These are phyloP conservation scores for Vitis riparia DNA, from an alignment of 164 flowering plant genomes.

Conservation along the genomic window DNA sequence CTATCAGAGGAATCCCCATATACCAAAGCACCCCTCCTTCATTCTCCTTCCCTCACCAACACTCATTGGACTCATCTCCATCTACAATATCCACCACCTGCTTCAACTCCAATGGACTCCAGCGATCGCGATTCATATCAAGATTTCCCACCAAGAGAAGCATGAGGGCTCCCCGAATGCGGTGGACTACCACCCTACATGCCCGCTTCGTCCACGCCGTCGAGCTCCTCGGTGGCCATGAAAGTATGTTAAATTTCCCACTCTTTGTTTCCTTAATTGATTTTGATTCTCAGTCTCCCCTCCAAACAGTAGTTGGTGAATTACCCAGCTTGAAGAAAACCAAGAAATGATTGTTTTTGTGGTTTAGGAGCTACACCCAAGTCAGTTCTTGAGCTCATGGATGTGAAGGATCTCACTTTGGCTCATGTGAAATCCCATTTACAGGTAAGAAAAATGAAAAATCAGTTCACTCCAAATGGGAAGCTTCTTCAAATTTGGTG, in stretches of 20 bases:
- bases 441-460: constrained; percentile 54
- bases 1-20: constrained; percentile 89
- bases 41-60: constrained; percentile 38
- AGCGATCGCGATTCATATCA: constrained; percentile 70
- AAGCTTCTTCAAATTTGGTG: neutral
- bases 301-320: neutral
- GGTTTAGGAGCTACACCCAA: constrained; percentile 90
- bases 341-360: neutral
- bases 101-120: constrained; percentile 20
- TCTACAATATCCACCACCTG: constrained; percentile 15
- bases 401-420: constrained; percentile 97
- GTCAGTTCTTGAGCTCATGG: constrained; percentile 99
- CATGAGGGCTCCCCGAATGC: constrained; percentile 94
- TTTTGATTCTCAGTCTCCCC: too few relatives aligned
- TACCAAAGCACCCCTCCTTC: constrained; percentile 44
- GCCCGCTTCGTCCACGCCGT: constrained; percentile 97
- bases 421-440: constrained; percentile 98
- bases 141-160: constrained; percentile 76
- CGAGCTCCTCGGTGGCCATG: constrained; percentile 97
- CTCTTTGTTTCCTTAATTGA: neutral
- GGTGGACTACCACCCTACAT: constrained; percentile 96
- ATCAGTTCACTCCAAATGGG: constrained; percentile 8
- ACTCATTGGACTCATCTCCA: constrained; percentile 26
- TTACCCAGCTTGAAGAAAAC: neutral
- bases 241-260: constrained; percentile 54